phyloP scores from a whole-genome alignment of 225 moss, liverwort and hornwort species.

The Marchantia paleacea region DNA sequence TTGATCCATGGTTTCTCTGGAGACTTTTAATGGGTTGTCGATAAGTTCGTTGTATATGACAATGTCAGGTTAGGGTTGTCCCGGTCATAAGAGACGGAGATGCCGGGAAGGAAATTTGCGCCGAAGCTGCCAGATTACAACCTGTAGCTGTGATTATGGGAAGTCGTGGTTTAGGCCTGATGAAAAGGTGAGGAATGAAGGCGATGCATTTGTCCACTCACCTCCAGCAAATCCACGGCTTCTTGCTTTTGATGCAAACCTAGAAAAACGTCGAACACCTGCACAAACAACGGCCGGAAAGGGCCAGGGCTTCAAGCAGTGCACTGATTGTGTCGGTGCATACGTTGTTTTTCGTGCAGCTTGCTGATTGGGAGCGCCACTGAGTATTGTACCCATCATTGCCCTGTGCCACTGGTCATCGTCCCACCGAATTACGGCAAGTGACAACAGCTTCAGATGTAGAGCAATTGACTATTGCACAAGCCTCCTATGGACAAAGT shows the following conservation, averaged over 20 bases:
- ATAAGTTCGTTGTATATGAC: neutral
- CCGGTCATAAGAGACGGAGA: slow-evolving; percentile 27
- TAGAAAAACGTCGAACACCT: neutral
- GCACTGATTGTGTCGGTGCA: neutral
- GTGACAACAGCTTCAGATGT: neutral
- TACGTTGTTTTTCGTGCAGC: slow-evolving; percentile 19
- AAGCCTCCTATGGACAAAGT: too few species aligned
- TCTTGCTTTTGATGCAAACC: neutral
- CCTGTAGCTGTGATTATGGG: slow-evolving; percentile 44
- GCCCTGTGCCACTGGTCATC: slow-evolving; percentile 38
- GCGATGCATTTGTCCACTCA: neutral
- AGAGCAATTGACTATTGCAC: too few species aligned
- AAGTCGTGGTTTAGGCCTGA: slow-evolving; percentile 31
- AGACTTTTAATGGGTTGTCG: neutral
- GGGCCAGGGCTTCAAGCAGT: neutral
- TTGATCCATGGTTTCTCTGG: neutral
- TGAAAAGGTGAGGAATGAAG: slow-evolving; percentile 27
- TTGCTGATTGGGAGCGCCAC: slow-evolving; percentile 40
- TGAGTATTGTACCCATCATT: slow-evolving; percentile 43
- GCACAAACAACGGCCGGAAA: too few species aligned
- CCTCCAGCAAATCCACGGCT: neutral
- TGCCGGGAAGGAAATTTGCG: slow-evolving; percentile 36
- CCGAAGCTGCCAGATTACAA: slow-evolving; percentile 33
- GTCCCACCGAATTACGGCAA: slow-evolving; percentile 31
- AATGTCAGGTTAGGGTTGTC: slow-evolving; percentile 18